phyloP scores from a whole-genome alignment of 2,329 filamentous ascomycete genomes.

The Chrysosporium queenslandicum region DNA sequence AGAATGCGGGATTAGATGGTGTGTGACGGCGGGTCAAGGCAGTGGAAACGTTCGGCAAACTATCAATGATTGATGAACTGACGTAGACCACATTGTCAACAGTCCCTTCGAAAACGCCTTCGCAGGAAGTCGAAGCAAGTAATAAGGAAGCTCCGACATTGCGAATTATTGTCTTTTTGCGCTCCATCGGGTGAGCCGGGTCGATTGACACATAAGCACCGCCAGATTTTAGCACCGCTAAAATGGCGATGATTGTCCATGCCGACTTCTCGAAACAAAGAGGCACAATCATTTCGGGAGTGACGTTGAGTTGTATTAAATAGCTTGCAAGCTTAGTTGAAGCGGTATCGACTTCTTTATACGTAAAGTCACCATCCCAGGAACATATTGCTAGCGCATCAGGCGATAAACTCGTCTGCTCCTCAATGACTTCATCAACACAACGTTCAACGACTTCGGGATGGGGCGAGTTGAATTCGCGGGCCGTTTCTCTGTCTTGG shows the following conservation, averaged over 20 bases:
- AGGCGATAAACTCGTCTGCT: constrained; percentile 27
- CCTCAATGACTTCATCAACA: constrained; percentile 29
- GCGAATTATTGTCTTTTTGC: constrained; percentile 4
- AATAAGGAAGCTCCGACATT: not conserved
- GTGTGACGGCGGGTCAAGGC: not conserved
- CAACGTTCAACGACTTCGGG: constrained; percentile 26
- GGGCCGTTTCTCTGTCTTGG: constrained; percentile 23
- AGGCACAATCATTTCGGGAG: constrained; percentile 31
- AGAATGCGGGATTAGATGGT: not conserved
- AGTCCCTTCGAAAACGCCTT: not conserved
- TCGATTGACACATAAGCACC: constrained; percentile 35
- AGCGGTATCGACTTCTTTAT: constrained; percentile 26
- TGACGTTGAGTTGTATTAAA: constrained; percentile 21
- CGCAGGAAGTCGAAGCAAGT: not conserved
- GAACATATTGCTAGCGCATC: constrained; percentile 20
- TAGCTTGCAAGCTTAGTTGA: constrained; percentile 28
- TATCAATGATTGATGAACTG: not conserved
- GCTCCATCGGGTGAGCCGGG: constrained; percentile 28
- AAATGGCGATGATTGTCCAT: constrained; percentile 34
- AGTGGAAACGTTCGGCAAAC: not conserved
- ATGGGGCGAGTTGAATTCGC: constrained; percentile 26
- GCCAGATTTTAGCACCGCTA: constrained; percentile 35
- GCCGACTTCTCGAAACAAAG: constrained; percentile 37
- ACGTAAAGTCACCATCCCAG: constrained; percentile 27
- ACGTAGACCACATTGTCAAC: not conserved